Base-by-base conservation (phyloP, 345 rosid species). In the Gossypium bickii region DNA sequence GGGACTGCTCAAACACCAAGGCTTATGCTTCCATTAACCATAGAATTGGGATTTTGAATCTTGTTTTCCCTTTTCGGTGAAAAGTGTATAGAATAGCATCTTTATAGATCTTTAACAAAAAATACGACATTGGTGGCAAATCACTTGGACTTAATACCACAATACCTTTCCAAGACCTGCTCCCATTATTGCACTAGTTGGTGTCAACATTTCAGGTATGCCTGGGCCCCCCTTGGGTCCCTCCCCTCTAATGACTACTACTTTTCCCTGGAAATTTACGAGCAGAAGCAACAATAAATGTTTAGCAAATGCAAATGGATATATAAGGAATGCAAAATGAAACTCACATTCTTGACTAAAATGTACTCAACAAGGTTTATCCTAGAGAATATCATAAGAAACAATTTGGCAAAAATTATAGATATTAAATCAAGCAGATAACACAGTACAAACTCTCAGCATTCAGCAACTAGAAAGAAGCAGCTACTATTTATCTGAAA, bases 151-250 rank as follows among this genome's bases (percentile, higher is more conserved):
- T 71, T 29, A 38, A n/a, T 61, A 62, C 47, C 58, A 49, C 10
- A 41, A 47, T 81, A 94, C 98, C 98, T 95, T 95, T 61, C 99
- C 99, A 74, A 95, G 98, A 77, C 98, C 98, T 17, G 99, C 97
- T 68, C 98, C 99, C 97, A 91, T 95, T 59, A 95, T 95, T 45
- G 92, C 99, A 87, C 99, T 95, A 48, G 99, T 95, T 45, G 99
- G 98, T 27, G 99, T 90, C 84, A 95, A 86, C 99, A 93, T 95
- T 84, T 95, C 99, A 70, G 97, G 90, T 97, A 95, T 95, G 80
- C 99, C 99, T 48, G 98, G 99, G 58, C 99, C 99, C 38, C 99
- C 99, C 77, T 90, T 93, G 52, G 99, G 99, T 47, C 99, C 99
- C 77, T 96, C 99, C 81, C 89, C 97, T 86, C 97, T 90, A 48